A percentile compares a stretch with the other conserved stretches of the same genome.
These are phyloP conservation scores for Skeletonema potamos DNA, from an alignment of 108 stramenopile species.

Conservation along the genomic window DNA sequence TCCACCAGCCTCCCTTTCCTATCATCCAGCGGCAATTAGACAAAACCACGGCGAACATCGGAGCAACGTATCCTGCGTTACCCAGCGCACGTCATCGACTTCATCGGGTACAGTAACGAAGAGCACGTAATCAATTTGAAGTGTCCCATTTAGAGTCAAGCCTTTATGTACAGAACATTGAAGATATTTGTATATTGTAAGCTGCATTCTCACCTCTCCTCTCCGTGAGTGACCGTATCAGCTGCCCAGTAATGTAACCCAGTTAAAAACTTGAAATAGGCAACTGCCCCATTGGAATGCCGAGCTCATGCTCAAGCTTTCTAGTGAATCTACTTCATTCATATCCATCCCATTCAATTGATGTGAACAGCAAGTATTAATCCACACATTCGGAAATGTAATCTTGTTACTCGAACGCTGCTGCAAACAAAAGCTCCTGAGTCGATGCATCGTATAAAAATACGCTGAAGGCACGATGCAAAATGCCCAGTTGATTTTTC, in stretches of 20 bases:
- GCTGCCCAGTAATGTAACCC: conserved; percentile 97
- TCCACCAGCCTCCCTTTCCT: conserved; percentile 70
- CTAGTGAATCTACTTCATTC: conserved; percentile 78
- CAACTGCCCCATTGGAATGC: conserved; percentile 75
- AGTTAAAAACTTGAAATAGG: conserved; percentile 93
- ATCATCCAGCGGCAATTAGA: conserved; percentile 85
- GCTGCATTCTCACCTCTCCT: conserved; percentile 48
- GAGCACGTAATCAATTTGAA: conserved; percentile 99
- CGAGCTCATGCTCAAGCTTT: conserved; percentile 96
- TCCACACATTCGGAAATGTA: conserved; percentile 99
- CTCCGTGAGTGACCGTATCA: conserved; percentile 89
- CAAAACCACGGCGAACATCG: conserved; percentile 94
- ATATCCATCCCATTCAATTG: conserved; percentile 91
- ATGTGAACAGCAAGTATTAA: conserved; percentile 99
- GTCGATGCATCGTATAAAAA: conserved; percentile 93
- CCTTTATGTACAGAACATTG: too few relatives aligned
- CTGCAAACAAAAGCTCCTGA: conserved; percentile 91
- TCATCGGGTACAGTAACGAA: conserved; percentile 88
- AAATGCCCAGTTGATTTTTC: conserved; percentile 70
- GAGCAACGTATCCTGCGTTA: conserved; percentile 55
- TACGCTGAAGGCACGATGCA: conserved; percentile 99
- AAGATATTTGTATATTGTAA: too few relatives aligned
- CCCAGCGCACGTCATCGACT: conserved; percentile 84
- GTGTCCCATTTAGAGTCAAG: too few relatives aligned
- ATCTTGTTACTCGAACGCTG: conserved; percentile 94